Conservation (phyloP, 176 grass and related monocot genomes). For the Triticum timopheevii region DNA sequence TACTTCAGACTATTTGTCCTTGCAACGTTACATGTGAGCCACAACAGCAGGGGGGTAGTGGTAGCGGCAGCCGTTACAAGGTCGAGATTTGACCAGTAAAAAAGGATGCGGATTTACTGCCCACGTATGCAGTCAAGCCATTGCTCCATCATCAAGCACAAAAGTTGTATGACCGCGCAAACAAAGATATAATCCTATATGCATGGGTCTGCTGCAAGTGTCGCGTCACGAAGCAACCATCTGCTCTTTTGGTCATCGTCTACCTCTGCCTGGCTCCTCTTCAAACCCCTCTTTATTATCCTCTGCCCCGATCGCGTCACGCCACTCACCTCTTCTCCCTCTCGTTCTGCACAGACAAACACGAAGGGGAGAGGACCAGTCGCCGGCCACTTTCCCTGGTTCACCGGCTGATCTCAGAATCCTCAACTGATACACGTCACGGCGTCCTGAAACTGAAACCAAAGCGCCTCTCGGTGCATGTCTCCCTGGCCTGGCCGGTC, state of each 20-base stretch:
- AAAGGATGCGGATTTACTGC: neutral
- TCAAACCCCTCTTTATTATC: too few relatives aligned
- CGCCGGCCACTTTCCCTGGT: neutral
- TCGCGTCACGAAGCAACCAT: too few relatives aligned
- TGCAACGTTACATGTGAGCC: neutral
- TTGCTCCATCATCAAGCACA: neutral
- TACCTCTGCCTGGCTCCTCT: too few relatives aligned
- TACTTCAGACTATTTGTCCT: neutral
- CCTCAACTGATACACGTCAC: neutral
- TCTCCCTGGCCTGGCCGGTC: too few relatives aligned
- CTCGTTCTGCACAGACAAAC: neutral
- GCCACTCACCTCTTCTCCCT: neutral
- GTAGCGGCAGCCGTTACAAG: neutral
- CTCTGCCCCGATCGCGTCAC: too few relatives aligned
- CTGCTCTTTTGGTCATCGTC: too few relatives aligned
- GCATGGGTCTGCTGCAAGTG: too few relatives aligned
- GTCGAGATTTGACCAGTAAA: constrained; percentile 9
- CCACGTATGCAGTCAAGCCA: too few relatives aligned
- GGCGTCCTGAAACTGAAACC: neutral
- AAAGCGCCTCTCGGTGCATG: neutral
- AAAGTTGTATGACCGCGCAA: too few relatives aligned
- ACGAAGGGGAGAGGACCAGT: neutral
- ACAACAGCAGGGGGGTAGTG: neutral
- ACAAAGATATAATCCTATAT: neutral
- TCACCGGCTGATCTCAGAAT: neutral